These are phyloP conservation scores for Nannochloropsis salina DNA, from an alignment of 108 stramenopile genomes.

Conservation along the genomic window DNA sequence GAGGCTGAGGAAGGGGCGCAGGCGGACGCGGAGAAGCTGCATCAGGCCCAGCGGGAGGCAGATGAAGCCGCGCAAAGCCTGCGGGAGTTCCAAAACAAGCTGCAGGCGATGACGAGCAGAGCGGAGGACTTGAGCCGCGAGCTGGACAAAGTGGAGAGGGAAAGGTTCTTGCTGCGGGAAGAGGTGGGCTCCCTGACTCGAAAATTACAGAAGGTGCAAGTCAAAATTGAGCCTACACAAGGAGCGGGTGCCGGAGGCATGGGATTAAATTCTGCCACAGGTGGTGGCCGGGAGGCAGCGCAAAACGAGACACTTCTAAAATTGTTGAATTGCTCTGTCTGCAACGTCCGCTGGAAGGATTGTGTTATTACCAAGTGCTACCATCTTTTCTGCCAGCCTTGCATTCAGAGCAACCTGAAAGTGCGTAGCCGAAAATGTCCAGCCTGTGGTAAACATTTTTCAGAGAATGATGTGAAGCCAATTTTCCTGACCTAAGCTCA, in stretches of 20 bases:
- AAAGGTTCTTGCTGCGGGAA: constrained; percentile 27
- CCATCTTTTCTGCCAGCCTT: constrained; percentile 45
- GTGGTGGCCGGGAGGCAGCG: constrained; percentile 29
- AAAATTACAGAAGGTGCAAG: constrained; percentile 29
- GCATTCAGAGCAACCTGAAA: constrained; percentile 38
- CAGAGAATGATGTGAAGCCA: constrained; percentile 37
- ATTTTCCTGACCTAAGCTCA: constrained; percentile 35
- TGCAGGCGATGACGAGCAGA: background rate
- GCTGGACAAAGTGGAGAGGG: background rate
- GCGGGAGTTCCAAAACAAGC: background rate
- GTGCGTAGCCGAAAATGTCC: constrained; percentile 43
- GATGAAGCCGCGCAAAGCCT: background rate
- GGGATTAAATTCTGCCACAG: constrained; percentile 27
- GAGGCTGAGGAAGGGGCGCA: background rate
- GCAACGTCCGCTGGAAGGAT: constrained; percentile 38
- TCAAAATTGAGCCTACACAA: constrained; percentile 21
- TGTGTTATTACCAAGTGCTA: constrained; percentile 48
- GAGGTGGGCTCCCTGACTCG: constrained; percentile 29
- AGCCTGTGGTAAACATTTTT: constrained; percentile 38
- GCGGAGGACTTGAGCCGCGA: background rate
- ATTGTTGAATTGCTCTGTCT: constrained; percentile 47
- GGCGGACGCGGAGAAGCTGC: background rate
- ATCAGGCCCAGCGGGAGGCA: background rate
- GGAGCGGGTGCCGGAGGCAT: background rate
- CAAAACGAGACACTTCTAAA: background rate